phyloP scores from a whole-genome alignment of 2,329 filamentous ascomycete species.

The Seiridium unicorne region DNA sequence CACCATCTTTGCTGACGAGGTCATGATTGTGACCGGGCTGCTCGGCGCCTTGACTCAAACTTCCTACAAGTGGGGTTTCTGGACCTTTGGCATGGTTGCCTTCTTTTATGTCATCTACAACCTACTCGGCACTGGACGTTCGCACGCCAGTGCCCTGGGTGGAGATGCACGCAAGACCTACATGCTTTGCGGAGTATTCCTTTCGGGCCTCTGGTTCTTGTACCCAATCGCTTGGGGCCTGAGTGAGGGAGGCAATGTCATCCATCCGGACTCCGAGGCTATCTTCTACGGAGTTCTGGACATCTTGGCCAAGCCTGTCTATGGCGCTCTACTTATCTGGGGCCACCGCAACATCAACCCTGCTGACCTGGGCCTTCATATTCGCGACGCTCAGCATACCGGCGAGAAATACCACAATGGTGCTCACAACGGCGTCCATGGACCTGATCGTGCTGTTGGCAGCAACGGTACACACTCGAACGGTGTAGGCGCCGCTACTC shows the following conservation, averaged over 20 bases:
- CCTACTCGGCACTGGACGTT: slow-evolving; percentile 52
- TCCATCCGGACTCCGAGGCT: slow-evolving; percentile 64
- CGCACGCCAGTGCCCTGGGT: slow-evolving; percentile 54
- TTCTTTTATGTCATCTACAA: slow-evolving; percentile 61
- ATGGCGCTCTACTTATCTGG: slow-evolving; percentile 59
- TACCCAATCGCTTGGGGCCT: slow-evolving; percentile 67
- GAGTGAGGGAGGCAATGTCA: slow-evolving; percentile 63
- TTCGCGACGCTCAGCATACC: slow-evolving; percentile 25
- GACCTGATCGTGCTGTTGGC: not conserved
- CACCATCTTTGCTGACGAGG: slow-evolving; percentile 59
- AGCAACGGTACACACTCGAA: not conserved
- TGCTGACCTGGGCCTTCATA: slow-evolving; percentile 49
- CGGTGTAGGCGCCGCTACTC: not conserved
- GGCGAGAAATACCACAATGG: slow-evolving; percentile 20
- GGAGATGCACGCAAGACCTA: slow-evolving; percentile 51
- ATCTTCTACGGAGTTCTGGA: slow-evolving; percentile 70
- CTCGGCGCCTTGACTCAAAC: slow-evolving; percentile 62
- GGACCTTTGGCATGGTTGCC: slow-evolving; percentile 50
- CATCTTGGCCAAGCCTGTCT: slow-evolving; percentile 62
- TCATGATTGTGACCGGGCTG: slow-evolving; percentile 68
- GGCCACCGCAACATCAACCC: slow-evolving; percentile 63
- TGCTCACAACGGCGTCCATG: not conserved
- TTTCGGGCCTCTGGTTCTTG: slow-evolving; percentile 60
- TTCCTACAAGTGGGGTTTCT: slow-evolving; percentile 70
- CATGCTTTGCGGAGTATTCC: slow-evolving; percentile 54